Evolutionary conservation across 805 yeast species (phyloP).

Genomic region (Allodekkera sacchari): DNA sequence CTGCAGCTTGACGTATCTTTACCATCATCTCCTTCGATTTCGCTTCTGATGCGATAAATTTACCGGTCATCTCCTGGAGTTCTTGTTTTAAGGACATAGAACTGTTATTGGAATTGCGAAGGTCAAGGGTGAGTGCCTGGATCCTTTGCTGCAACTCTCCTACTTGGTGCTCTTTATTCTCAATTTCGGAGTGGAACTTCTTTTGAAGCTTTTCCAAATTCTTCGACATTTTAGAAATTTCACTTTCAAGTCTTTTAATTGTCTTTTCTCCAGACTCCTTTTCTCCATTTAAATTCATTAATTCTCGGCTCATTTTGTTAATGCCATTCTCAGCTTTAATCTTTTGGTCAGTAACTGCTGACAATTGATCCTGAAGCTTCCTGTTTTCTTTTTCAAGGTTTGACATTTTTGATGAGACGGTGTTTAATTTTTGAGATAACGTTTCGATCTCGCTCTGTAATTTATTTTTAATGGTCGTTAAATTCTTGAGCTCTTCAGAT

Average conservation of each 20-base stretch:
- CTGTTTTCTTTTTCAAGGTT: slow-evolving; percentile 15
- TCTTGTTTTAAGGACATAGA: slow-evolving; percentile 17
- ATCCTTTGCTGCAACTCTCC: slow-evolving; percentile 14
- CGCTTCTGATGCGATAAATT: slow-evolving; percentile 16
- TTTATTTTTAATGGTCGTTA: slow-evolving; percentile 15
- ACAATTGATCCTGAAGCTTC: slow-evolving; percentile 23
- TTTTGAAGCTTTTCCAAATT: slow-evolving; percentile 28
- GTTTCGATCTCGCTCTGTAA: slow-evolving; percentile 27
- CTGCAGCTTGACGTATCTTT: slow-evolving; percentile 21
- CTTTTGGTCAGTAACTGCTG: slow-evolving; percentile 27
- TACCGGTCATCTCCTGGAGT: slow-evolving; percentile 17
- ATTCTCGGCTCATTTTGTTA: slow-evolving; percentile 82
- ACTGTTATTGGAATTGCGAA: slow-evolving; percentile 16
- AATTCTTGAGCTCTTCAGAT: slow-evolving; percentile 18
- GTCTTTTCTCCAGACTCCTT: slow-evolving; percentile 42
- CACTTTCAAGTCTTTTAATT: slow-evolving; percentile 35
- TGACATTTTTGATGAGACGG: slow-evolving; percentile 12
- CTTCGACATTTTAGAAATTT: slow-evolving; percentile 22
- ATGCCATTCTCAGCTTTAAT: slow-evolving; percentile 71
- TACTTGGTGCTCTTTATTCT: slow-evolving; percentile 16
- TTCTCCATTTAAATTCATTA: slow-evolving; percentile 55
- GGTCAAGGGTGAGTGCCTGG: slow-evolving; percentile 9
- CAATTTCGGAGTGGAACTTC: slow-evolving; percentile 16
- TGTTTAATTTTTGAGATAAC: slow-evolving; percentile 13
- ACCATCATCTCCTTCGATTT: slow-evolving; percentile 12